Conservation (phyloP, 257 asterid genomes). For the Leptodermis oblonga region DNA sequence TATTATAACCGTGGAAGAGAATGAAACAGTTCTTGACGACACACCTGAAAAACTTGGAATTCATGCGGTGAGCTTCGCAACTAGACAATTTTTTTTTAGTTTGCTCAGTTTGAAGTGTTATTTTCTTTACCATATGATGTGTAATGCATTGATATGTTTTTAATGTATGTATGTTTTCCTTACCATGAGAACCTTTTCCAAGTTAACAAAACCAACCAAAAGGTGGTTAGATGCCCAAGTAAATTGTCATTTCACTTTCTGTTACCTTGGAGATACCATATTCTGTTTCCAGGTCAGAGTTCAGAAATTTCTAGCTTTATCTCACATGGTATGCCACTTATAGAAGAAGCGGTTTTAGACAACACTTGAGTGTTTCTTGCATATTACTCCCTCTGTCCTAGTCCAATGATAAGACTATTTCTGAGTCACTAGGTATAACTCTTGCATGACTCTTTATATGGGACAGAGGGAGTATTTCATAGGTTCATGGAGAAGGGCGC, state of each 20-base stretch:
- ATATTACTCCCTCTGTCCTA: not conserved
- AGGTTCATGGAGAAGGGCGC: not conserved
- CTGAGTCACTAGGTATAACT: too few species aligned
- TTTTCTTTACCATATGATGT: not conserved
- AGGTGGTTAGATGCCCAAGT: not conserved
- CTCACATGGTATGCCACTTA: not conserved
- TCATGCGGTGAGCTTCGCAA: constrained; percentile 44
- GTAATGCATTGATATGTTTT: not conserved
- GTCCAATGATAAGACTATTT: too few species aligned
- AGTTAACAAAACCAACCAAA: not conserved
- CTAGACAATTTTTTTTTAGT: not conserved
- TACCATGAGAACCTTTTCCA: not conserved
- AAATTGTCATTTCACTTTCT: not conserved
- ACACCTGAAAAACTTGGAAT: constrained; percentile 79
- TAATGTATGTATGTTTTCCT: not conserved
- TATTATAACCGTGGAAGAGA: constrained; percentile 78
- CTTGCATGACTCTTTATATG: too few species aligned
- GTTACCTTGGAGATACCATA: not conserved
- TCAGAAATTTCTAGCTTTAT: not conserved
- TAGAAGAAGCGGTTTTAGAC: not conserved
- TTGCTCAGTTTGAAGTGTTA: not conserved
- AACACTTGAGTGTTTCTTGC: not conserved
- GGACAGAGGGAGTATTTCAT: too few species aligned
- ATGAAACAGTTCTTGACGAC: constrained; percentile 66
- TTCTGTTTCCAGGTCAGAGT: not conserved